These are phyloP conservation scores for Ashbya aceris DNA, from an alignment of 1,139 yeast genomes.

Conservation along the genomic window DNA sequence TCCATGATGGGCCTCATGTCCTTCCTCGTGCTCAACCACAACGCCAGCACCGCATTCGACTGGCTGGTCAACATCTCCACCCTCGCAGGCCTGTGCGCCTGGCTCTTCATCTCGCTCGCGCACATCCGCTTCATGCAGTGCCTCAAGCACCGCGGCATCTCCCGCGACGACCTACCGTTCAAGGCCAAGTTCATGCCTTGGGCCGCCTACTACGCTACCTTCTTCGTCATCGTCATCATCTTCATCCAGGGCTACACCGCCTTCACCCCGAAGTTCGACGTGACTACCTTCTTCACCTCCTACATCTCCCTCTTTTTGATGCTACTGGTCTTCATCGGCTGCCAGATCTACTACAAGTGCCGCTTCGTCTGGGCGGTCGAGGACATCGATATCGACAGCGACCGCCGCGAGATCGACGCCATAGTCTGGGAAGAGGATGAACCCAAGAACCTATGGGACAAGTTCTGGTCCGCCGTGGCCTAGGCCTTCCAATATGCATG, in stretches of 20 bases:
- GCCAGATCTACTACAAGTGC: conserved; percentile 41
- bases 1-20: conserved; percentile 57
- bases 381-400: conserved; percentile 53
- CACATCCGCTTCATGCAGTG: conserved; percentile 60
- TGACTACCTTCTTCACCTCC: conserved; percentile 48
- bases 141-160: conserved; percentile 47
- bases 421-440: conserved; percentile 43
- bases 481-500: conserved; percentile 8
- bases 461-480: conserved; percentile 39
- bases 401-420: conserved; percentile 52
- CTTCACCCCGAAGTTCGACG: conserved; percentile 42
- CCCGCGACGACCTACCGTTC: conserved; percentile 58
- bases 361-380: conserved; percentile 38
- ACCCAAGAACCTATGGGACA: conserved; percentile 46
- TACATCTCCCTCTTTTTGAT: conserved; percentile 49
- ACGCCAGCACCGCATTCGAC: conserved; percentile 63
- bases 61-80: conserved; percentile 82
- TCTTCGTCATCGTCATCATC: conserved; percentile 41
- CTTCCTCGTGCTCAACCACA: conserved; percentile 52
- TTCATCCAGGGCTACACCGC: conserved; percentile 57
- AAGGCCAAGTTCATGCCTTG: conserved; percentile 58
- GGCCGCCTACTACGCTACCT: conserved; percentile 49
- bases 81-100: conserved; percentile 63
- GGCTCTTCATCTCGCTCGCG: conserved; percentile 58
- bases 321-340: conserved; percentile 40